phyloP scores from a whole-genome alignment of 2,329 filamentous ascomycete genomes.

The Truncatella angustata region DNA sequence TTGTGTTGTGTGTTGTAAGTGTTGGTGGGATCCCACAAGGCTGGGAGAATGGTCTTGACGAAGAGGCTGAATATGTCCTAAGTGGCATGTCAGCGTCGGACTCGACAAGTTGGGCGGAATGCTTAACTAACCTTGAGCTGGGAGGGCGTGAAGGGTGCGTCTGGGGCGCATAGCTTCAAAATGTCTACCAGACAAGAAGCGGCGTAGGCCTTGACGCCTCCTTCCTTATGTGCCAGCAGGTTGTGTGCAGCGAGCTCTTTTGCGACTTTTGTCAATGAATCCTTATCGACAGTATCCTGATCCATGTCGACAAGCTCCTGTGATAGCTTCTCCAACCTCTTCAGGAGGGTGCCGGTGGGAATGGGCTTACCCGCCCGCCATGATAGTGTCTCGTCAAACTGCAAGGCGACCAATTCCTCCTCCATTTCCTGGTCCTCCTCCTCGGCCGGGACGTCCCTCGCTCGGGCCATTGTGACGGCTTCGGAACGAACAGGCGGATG shows the following conservation, averaged over 20 bases:
- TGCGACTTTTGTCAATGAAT: slow-evolving; percentile 81
- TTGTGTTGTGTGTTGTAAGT: slow-evolving; percentile 92
- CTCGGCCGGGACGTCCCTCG: slow-evolving; percentile 35
- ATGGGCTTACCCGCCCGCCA: slow-evolving; percentile 93
- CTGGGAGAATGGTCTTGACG: slow-evolving; percentile 77
- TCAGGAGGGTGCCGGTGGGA: slow-evolving; percentile 75
- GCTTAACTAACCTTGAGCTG: slow-evolving; percentile 76
- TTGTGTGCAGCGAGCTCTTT: slow-evolving; percentile 81
- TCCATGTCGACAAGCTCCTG: slow-evolving; percentile 83
- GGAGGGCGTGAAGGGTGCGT: slow-evolving; percentile 87
- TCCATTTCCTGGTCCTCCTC: slow-evolving; percentile 37
- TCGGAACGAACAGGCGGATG: neutral
- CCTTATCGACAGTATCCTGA: slow-evolving; percentile 79
- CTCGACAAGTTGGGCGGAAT: neutral
- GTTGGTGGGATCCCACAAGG: slow-evolving; percentile 80
- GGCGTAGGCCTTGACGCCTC: slow-evolving; percentile 85
- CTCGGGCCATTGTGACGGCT: slow-evolving; percentile 35
- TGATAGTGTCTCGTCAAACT: slow-evolving; percentile 82
- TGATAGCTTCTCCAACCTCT: slow-evolving; percentile 75
- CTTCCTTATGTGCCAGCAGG: slow-evolving; percentile 86
- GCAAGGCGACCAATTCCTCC: slow-evolving; percentile 49
- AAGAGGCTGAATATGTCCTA: slow-evolving; percentile 94
- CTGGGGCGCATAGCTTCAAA: slow-evolving; percentile 85
- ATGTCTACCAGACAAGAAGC: slow-evolving; percentile 92
- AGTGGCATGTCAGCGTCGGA: neutral